These are phyloP conservation scores for Esteya vermicola DNA, from an alignment of 2,329 filamentous ascomycete genomes.

Conservation along the genomic window DNA sequence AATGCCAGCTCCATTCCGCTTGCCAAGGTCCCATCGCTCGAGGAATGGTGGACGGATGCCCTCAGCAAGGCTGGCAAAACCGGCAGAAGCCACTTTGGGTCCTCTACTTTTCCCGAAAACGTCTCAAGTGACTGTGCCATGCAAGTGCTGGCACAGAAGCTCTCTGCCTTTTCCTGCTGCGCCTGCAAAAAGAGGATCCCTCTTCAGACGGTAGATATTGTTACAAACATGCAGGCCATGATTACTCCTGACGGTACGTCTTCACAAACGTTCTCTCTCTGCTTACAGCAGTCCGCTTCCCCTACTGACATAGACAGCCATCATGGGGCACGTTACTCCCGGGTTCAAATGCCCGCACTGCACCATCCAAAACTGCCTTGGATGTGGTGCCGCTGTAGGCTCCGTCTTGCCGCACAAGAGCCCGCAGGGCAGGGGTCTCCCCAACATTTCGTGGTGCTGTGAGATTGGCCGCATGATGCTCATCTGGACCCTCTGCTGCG, in stretches of 20 bases:
- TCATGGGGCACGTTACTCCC: background rate
- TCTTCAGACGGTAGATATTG: background rate
- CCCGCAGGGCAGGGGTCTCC: background rate
- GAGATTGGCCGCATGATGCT: constrained; percentile 12
- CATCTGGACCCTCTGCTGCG: constrained; percentile 13
- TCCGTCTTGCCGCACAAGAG: background rate
- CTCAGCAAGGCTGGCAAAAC: background rate
- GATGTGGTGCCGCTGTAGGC: constrained; percentile 2
- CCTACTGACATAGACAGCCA: background rate
- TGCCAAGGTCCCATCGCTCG: background rate
- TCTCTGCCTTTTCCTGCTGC: background rate
- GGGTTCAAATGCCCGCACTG: constrained; percentile 8
- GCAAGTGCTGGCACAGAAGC: background rate
- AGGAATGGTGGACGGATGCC: background rate
- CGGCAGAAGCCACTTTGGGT: background rate
- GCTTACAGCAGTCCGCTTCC: background rate
- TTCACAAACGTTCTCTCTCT: background rate
- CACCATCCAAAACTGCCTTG: constrained; percentile 7
- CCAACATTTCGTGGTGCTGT: constrained; percentile 12
- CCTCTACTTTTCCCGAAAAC: no score
- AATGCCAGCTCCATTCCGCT: background rate
- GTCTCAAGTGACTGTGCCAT: background rate
- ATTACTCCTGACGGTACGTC: background rate
- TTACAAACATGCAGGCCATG: background rate
- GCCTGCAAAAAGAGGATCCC: background rate